Percentiles rank a stretch among this genome's conserved stretches.
Conservation (phyloP, 2,329 filamentous ascomycete species). For the Colletotrichum sp. region DNA sequence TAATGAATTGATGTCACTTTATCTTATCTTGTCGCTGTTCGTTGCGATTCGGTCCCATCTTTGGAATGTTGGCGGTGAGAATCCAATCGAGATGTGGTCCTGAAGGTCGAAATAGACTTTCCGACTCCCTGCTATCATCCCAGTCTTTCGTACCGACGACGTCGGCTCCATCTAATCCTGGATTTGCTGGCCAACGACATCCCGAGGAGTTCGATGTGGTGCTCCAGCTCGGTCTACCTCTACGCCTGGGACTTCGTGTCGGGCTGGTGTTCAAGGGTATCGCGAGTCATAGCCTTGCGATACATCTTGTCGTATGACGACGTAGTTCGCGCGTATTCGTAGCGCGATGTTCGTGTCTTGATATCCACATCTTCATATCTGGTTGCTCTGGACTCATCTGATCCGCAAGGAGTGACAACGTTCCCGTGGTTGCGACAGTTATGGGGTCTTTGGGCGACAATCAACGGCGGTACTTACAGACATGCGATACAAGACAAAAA, state of each 20-base stretch:
- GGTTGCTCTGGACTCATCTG: no score
- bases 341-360: not conserved
- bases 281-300: not conserved
- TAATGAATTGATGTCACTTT: not conserved
- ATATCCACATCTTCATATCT: no score
- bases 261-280: not conserved
- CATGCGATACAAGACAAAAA: no score
- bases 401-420: no score
- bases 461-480: no score
- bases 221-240: not conserved
- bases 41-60: not conserved
- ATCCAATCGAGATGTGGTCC: not conserved
- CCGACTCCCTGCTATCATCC: not conserved
- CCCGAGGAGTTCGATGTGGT: not conserved
- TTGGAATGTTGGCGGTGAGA: not conserved
- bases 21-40: not conserved
- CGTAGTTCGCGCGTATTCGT: not conserved
- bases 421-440: no score
- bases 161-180: accelerated
- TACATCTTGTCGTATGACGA: accelerated
- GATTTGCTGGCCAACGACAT: not conserved
- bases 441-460: no score
- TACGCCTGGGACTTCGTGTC: not conserved
- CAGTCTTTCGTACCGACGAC: not conserved
- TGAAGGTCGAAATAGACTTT: not conserved